phyloP scores from a whole-genome alignment of 805 yeast species.

The Yamadazyma phyllophila region DNA sequence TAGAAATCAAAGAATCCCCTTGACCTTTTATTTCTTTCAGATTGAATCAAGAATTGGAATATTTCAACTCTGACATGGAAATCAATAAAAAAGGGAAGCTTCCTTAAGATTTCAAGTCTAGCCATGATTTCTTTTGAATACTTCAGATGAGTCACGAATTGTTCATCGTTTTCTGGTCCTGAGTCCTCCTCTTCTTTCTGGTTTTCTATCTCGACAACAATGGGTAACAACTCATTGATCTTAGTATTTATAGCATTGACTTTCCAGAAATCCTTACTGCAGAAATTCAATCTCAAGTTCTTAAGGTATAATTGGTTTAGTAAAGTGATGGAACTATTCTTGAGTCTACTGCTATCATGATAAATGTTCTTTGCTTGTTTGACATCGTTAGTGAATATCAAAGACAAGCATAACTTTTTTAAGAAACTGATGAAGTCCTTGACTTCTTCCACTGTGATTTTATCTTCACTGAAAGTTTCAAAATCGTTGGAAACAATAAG shows the following conservation, averaged over 20 bases:
- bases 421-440: constrained; percentile 45
- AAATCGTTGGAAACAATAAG: constrained; percentile 63
- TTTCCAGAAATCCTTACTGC: constrained; percentile 55
- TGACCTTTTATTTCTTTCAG: constrained; percentile 42
- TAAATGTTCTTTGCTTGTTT: neutral
- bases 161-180: constrained; percentile 10
- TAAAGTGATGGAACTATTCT: constrained; percentile 45
- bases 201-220: constrained; percentile 43
- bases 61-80: constrained; percentile 72
- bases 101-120: constrained; percentile 52
- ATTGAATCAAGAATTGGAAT: constrained; percentile 60
- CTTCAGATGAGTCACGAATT: constrained; percentile 9
- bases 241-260: constrained; percentile 23
- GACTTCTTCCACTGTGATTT: constrained; percentile 40
- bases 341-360: constrained; percentile 17
- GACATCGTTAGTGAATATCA: constrained; percentile 39
- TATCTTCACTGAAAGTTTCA: constrained; percentile 48
- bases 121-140: constrained; percentile 14
- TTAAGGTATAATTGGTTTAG: constrained; percentile 64
- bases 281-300: constrained; percentile 57
- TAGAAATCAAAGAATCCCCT: constrained; percentile 1
- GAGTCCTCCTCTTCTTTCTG: constrained; percentile 19
- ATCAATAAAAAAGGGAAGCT: constrained; percentile 76
- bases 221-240: constrained; percentile 33
- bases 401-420: constrained; percentile 47